Evolutionary conservation across 345 rosid species (phyloP).

Genomic region (Leavenworthia alabamica): DNA sequence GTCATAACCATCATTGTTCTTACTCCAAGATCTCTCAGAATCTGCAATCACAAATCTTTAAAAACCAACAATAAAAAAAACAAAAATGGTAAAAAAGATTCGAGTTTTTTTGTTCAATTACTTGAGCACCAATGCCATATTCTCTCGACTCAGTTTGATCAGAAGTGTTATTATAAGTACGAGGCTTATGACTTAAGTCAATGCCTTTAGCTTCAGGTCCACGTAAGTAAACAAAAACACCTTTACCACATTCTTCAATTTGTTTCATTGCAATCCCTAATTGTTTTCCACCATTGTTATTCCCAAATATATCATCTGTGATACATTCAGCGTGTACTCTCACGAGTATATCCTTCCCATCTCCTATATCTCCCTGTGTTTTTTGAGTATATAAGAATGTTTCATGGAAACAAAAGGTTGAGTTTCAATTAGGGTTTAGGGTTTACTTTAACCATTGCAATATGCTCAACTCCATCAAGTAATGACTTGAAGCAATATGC

Average conservation of each 20-base stretch:
- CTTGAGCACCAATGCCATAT: conserved; percentile 91
- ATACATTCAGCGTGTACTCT: conserved; percentile 92
- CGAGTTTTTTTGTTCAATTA: conserved; percentile 1
- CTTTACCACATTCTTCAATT: conserved; percentile 71
- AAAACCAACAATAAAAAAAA: background rate
- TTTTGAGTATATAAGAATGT: background rate
- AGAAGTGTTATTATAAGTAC: conserved; percentile 57
- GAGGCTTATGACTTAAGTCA: conserved; percentile 82
- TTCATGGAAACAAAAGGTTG: background rate
- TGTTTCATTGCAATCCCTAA: conserved; percentile 74
- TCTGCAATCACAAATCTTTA: conserved; percentile 38
- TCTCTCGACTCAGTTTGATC: conserved; percentile 74
- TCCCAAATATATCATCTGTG: conserved; percentile 92
- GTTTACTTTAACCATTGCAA: conserved; percentile 92
- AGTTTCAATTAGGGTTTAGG: background rate
- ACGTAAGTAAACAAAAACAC: conserved; percentile 82
- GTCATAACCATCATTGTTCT: conserved; percentile 82
- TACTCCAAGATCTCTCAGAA: conserved; percentile 69
- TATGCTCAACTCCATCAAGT: conserved; percentile 90
- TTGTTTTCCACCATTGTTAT: conserved; percentile 71
- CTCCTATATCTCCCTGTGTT: conserved; percentile 62
- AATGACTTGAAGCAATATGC: conserved; percentile 75
- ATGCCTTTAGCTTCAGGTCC: conserved; percentile 89
- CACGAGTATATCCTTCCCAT: conserved; percentile 73
- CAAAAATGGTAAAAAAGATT: background rate